Evolutionary conservation across 371 early-diverging fungal species (phyloP).

Genomic region (Syncephalastrum racemosum): DNA sequence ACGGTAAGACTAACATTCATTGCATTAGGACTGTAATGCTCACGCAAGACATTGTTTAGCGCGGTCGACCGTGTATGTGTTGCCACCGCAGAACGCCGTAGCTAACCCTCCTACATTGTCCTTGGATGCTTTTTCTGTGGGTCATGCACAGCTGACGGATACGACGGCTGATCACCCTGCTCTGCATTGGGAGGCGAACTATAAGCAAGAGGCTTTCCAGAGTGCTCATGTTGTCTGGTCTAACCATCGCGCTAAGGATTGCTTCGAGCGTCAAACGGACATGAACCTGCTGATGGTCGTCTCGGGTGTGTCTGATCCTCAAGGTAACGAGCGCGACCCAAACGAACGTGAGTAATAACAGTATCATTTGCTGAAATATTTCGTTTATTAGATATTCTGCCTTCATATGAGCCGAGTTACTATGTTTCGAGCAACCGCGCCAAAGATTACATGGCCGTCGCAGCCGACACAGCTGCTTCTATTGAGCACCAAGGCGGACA

Average conservation of each 20-base stretch:
- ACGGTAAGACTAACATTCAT: too few relatives aligned
- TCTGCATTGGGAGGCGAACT: constrained; percentile 15
- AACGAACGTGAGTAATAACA: background rate
- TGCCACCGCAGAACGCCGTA: too few relatives aligned
- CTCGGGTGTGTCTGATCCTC: constrained; percentile 15
- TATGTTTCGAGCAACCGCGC: constrained; percentile 36
- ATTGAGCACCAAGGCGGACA: too few relatives aligned
- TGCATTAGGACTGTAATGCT: too few relatives aligned
- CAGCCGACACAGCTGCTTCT: constrained; percentile 18
- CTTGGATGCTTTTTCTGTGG: constrained; percentile 24
- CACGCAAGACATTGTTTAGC: too few relatives aligned
- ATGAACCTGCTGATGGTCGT: constrained; percentile 16
- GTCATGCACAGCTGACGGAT: constrained; percentile 21
- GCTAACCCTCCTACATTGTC: constrained; percentile 13
- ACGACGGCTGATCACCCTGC: constrained; percentile 16
- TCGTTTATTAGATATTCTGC: constrained; percentile 16
- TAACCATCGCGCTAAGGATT: constrained; percentile 12
- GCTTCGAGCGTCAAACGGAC: constrained; percentile 17
- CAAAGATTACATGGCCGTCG: constrained; percentile 27
- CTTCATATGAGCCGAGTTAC: constrained; percentile 28
- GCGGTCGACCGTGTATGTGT: too few relatives aligned
- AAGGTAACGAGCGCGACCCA: constrained; percentile 10
- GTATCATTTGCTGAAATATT: background rate
- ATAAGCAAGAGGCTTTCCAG: constrained; percentile 15
- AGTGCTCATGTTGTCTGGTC: constrained; percentile 18